These are phyloP conservation scores for Lepiota venenata DNA, from an alignment of 768 basidiomycete genomes.

Conservation along the genomic window DNA sequence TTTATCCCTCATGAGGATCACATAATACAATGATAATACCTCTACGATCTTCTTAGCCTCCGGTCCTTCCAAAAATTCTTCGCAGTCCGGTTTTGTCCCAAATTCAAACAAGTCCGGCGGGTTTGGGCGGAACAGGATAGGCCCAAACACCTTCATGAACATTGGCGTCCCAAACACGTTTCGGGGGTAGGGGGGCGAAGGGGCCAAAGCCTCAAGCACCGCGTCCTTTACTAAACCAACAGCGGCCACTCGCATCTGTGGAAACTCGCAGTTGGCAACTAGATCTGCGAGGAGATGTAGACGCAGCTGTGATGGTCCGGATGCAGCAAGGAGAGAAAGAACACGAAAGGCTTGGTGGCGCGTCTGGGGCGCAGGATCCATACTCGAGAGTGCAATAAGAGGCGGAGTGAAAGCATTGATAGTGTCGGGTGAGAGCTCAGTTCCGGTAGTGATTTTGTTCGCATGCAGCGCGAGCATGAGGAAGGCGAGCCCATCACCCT, in stretches of 20 bases:
- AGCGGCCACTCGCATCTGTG: conserved; percentile 67
- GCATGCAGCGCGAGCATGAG: conserved; percentile 38
- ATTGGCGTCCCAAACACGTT: conserved; percentile 49
- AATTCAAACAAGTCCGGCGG: conserved; percentile 53
- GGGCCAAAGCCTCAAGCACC: conserved; percentile 44
- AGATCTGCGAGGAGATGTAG: conserved; percentile 56
- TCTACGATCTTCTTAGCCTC: conserved; percentile 65
- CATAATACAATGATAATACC: conserved; percentile 65
- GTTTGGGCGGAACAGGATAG: conserved; percentile 53
- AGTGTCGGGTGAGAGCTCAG: conserved; percentile 39
- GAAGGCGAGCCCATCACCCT: conserved; percentile 62
- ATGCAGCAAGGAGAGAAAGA: conserved; percentile 49
- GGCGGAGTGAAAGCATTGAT: conserved; percentile 44
- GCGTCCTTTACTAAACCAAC: conserved; percentile 70
- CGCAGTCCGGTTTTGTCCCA: background rate
- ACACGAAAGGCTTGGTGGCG: conserved; percentile 63
- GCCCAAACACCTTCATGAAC: conserved; percentile 57
- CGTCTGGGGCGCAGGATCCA: conserved; percentile 53
- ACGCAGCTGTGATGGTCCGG: conserved; percentile 43
- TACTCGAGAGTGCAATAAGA: conserved; percentile 55
- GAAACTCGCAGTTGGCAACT: conserved; percentile 43
- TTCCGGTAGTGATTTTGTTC: conserved; percentile 12
- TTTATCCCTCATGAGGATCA: conserved; percentile 55
- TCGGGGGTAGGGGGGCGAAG: conserved; percentile 16
- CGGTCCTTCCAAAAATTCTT: conserved; percentile 41